Conservation (phyloP, 257 asterid genomes). For the Cordia subcordata region DNA sequence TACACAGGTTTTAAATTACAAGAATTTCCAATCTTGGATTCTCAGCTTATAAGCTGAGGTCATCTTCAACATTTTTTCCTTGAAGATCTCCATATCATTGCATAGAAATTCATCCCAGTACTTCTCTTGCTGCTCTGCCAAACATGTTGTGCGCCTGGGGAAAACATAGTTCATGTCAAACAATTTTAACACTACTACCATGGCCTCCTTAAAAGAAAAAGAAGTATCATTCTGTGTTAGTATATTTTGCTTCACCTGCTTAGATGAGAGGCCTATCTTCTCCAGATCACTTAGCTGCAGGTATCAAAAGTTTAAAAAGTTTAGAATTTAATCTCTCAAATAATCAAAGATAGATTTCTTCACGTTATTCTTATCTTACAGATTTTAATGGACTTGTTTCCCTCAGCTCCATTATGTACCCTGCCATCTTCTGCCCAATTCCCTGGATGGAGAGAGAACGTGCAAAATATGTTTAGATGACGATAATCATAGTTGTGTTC, state of each 20-base stretch:
- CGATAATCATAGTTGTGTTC: background rate
- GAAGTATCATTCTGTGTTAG: background rate
- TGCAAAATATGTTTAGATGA: background rate
- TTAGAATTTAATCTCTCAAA: background rate
- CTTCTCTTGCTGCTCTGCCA: slow-evolving; percentile 64
- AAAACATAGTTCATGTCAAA: background rate
- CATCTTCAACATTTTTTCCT: no score
- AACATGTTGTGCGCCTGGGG: slow-evolving; percentile 78
- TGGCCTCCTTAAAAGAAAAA: background rate
- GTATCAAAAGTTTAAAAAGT: background rate
- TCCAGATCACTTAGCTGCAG: slow-evolving; percentile 71
- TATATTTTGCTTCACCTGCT: slow-evolving; percentile 55
- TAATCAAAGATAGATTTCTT: background rate
- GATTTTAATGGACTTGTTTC: slow-evolving; percentile 64
- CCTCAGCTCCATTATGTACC: slow-evolving; percentile 70
- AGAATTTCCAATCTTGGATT: background rate
- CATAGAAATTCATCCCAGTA: slow-evolving; percentile 31
- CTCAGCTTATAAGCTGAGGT: background rate
- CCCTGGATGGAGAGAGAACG: slow-evolving; percentile 41
- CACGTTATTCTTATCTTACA: slow-evolving; percentile 34
- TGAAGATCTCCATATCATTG: background rate
- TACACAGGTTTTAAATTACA: background rate
- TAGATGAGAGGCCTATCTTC: slow-evolving; percentile 74
- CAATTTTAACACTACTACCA: background rate
- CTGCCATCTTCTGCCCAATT: slow-evolving; percentile 78